phyloP scores from a whole-genome alignment of 768 basidiomycete species.

The Arthromyces matolae region DNA sequence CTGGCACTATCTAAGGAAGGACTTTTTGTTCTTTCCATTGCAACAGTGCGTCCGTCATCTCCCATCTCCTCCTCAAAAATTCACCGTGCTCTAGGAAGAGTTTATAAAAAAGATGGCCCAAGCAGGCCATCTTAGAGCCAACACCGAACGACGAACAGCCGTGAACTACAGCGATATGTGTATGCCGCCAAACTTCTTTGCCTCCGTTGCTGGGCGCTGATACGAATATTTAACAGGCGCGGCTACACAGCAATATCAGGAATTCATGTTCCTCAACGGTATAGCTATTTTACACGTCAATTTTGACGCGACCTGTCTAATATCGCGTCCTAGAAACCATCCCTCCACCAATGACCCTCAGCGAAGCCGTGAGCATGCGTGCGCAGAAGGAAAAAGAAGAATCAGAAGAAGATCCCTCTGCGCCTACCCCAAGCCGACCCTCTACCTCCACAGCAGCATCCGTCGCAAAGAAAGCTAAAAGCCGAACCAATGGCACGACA shows the following conservation, averaged over 20 bases:
- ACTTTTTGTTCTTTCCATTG: conserved; percentile 67
- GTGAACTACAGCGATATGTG: conserved; percentile 77
- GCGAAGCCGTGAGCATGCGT: conserved; percentile 56
- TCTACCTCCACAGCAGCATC: conserved; percentile 19
- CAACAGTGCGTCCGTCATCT: conserved; percentile 59
- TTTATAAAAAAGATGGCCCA: conserved; percentile 75
- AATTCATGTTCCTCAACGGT: conserved; percentile 75
- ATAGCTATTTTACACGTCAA: conserved; percentile 1
- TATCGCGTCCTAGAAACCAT: conserved; percentile 51
- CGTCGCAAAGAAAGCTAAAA: conserved; percentile 18
- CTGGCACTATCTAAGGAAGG: conserved; percentile 75
- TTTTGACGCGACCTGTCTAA: conserved; percentile 4
- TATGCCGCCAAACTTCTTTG: conserved; percentile 30
- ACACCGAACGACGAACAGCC: conserved; percentile 49
- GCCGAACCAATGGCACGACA: conserved; percentile 30
- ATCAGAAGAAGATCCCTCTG: conserved; percentile 57
- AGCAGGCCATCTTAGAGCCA: conserved; percentile 65
- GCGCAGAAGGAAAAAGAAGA: conserved; percentile 49
- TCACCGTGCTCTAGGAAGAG: conserved; percentile 58
- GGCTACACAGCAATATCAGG: conserved; percentile 58
- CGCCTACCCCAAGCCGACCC: conserved; percentile 19
- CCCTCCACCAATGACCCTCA: conserved; percentile 55
- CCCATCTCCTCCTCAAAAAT: not conserved
- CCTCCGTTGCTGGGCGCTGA: conserved; percentile 3
- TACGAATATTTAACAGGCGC: conserved; percentile 38